Percentiles rank a stretch among this genome's conserved stretches.
Evolutionary conservation across 495 filamentous ascomycete species (phyloP).

Genomic region (Usnea hakonensis): DNA sequence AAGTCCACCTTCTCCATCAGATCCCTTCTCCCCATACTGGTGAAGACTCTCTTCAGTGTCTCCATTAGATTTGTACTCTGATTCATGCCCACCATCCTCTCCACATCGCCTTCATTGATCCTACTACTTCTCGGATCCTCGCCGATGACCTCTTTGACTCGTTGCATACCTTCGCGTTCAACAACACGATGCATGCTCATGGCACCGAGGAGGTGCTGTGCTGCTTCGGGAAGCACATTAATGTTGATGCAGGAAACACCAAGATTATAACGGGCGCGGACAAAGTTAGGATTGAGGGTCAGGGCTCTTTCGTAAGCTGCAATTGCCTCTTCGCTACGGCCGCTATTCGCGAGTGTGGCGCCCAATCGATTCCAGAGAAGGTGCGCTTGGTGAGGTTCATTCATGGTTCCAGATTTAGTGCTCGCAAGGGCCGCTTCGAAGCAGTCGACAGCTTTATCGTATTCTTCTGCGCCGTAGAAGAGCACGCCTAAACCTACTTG

Average conservation of each 20-base stretch:
- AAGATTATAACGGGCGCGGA: conserved; percentile 92
- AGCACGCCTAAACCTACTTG: conserved; percentile 96
- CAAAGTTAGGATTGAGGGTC: conserved; percentile 85
- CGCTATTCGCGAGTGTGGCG: conserved; percentile 90
- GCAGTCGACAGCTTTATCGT: conserved; percentile 97
- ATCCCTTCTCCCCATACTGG: conserved; percentile 85
- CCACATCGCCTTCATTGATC: conserved; percentile 58
- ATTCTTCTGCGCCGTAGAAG: conserved; percentile 96
- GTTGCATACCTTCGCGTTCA: conserved; percentile 74
- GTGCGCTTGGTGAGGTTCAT: conserved; percentile 70
- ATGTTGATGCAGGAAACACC: conserved; percentile 97
- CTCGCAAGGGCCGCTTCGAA: conserved; percentile 82
- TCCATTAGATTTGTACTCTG: conserved; percentile 94
- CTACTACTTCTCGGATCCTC: conserved; percentile 30
- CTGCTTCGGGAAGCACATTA: conserved; percentile 85
- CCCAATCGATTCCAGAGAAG: conserved; percentile 97
- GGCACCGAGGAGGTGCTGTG: conserved; percentile 87
- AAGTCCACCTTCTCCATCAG: conserved; percentile 76
- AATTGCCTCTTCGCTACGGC: conserved; percentile 89
- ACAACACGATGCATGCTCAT: conserved; percentile 95
- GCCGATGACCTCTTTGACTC: conserved; percentile 72
- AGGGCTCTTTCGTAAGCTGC: conserved; percentile 91
- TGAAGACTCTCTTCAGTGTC: conserved; percentile 84
- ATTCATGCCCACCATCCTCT: conserved; percentile 81
- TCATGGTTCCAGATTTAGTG: conserved; percentile 68